Evolutionary conservation across 306 rosid genomes (phyloP).

Genomic region (Pueraria montana): DNA sequence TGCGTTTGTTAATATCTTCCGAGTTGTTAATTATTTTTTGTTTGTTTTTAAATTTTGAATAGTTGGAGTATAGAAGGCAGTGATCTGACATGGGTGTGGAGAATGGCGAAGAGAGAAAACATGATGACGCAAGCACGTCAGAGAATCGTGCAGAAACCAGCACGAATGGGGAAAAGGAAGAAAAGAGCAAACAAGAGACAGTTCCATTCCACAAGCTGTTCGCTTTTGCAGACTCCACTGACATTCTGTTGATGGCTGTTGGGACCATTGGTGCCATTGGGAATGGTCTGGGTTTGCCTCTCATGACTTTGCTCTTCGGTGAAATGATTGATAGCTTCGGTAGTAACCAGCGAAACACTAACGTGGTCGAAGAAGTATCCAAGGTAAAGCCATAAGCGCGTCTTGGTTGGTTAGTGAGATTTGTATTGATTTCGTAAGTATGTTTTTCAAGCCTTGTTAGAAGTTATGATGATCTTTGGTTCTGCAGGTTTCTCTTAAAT

Average conservation of each 20-base stretch:
- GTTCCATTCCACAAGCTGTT: slow-evolving; percentile 76
- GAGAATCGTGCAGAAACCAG: slow-evolving; percentile 44
- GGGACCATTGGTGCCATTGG: slow-evolving; percentile 85
- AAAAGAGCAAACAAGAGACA: slow-evolving; percentile 55
- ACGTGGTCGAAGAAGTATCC: slow-evolving; percentile 62
- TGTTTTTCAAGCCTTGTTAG: background rate
- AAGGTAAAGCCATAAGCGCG: slow-evolving; percentile 54
- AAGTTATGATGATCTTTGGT: slow-evolving; percentile 14
- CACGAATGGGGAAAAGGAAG: slow-evolving; percentile 47
- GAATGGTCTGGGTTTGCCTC: slow-evolving; percentile 73
- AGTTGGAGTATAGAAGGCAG: slow-evolving; percentile 42
- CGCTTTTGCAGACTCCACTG: slow-evolving; percentile 80
- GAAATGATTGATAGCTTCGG: slow-evolving; percentile 73
- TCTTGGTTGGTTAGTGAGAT: background rate
- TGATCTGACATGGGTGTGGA: slow-evolving; percentile 58
- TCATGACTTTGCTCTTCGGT: slow-evolving; percentile 81
- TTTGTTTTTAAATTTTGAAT: slow-evolving; percentile 16
- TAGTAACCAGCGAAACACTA: slow-evolving; percentile 52
- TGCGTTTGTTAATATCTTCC: background rate
- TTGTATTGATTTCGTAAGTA: background rate
- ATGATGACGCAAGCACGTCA: slow-evolving; percentile 51
- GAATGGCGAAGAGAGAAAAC: slow-evolving; percentile 40
- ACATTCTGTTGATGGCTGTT: slow-evolving; percentile 62
- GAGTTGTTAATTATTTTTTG: background rate
- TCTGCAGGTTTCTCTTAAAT: slow-evolving; percentile 73